A percentile compares a stretch with the other conserved stretches of the same genome.
Evolutionary conservation across 2,329 filamentous ascomycete genomes (phyloP).

Genomic region (Aspergillus ibericus): DNA sequence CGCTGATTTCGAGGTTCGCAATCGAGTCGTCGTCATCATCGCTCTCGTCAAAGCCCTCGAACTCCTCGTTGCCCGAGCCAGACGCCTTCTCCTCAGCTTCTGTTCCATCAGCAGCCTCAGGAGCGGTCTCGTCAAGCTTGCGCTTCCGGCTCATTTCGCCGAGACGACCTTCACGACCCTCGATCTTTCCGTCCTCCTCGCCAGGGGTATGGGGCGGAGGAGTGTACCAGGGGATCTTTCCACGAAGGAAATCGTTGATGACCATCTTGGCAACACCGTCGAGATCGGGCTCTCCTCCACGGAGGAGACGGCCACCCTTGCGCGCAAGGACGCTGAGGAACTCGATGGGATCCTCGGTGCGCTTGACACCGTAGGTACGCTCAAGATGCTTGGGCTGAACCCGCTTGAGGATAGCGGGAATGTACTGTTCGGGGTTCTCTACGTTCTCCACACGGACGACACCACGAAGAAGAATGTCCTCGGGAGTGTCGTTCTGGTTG

Average conservation of each 20-base stretch:
- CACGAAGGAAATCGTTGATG: slow-evolving; percentile 90
- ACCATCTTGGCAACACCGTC: slow-evolving; percentile 97
- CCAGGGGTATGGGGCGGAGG: slow-evolving; percentile 65
- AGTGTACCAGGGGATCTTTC: slow-evolving; percentile 96
- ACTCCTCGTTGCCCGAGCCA: slow-evolving; percentile 30
- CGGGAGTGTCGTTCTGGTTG: slow-evolving; percentile 75
- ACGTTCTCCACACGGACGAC: slow-evolving; percentile 95
- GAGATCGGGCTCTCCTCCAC: slow-evolving; percentile 90
- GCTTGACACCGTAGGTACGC: slow-evolving; percentile 84
- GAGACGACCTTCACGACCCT: slow-evolving; percentile 72
- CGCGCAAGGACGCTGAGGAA: slow-evolving; percentile 85
- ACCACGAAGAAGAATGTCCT: slow-evolving; percentile 85
- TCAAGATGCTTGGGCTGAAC: slow-evolving; percentile 88
- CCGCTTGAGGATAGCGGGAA: slow-evolving; percentile 73
- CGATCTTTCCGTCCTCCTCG: slow-evolving; percentile 54
- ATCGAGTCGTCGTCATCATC: slow-evolving; percentile 46
- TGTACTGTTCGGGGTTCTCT: slow-evolving; percentile 94
- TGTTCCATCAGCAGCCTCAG: slow-evolving; percentile 35
- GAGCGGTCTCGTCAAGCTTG: slow-evolving; percentile 61
- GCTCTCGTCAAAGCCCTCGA: slow-evolving; percentile 40
- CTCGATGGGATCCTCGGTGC: slow-evolving; percentile 72
- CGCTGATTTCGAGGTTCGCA: slow-evolving; percentile 45
- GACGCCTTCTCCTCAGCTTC: slow-evolving; percentile 37
- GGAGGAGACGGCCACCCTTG: slow-evolving; percentile 81
- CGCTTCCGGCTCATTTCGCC: slow-evolving; percentile 82